Evolutionary conservation across 345 rosid species (phyloP).

Genomic region (Eucalyptus coolabah): DNA sequence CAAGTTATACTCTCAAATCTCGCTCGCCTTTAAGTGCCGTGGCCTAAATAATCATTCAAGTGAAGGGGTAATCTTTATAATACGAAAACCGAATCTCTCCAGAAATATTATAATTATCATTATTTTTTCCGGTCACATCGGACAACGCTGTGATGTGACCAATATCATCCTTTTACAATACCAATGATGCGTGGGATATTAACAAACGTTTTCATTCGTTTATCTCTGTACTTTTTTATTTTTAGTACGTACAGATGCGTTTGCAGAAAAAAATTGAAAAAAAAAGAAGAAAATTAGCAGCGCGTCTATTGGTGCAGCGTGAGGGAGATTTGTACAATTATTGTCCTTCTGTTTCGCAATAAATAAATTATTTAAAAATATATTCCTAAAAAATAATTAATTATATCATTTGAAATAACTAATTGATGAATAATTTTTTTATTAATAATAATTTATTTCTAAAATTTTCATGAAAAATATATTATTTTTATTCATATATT

Average conservation of each 20-base stretch:
- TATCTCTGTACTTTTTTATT: neutral
- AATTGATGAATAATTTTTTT: neutral
- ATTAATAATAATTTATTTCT: fast-evolving
- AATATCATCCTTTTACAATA: neutral
- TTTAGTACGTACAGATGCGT: neutral
- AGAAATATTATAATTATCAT: neutral
- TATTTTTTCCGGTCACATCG: neutral
- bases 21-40: neutral
- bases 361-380: neutral
- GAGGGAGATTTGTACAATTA: neutral
- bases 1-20: neutral
- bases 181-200: neutral
- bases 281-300: neutral
- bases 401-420: neutral
- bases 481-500: neutral
- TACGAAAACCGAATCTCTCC: neutral
- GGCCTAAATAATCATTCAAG: neutral
- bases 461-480: fast-evolving
- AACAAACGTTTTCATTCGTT: neutral
- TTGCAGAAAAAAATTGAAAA: neutral
- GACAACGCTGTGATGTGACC: neutral
- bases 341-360: neutral
- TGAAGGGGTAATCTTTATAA: neutral
- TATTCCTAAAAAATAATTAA: neutral
- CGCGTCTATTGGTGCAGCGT: neutral